A percentile compares a stretch with the other conserved stretches of the same genome.
Conservation (phyloP, 176 grass and related monocot species). For the Bromus sterilis region DNA sequence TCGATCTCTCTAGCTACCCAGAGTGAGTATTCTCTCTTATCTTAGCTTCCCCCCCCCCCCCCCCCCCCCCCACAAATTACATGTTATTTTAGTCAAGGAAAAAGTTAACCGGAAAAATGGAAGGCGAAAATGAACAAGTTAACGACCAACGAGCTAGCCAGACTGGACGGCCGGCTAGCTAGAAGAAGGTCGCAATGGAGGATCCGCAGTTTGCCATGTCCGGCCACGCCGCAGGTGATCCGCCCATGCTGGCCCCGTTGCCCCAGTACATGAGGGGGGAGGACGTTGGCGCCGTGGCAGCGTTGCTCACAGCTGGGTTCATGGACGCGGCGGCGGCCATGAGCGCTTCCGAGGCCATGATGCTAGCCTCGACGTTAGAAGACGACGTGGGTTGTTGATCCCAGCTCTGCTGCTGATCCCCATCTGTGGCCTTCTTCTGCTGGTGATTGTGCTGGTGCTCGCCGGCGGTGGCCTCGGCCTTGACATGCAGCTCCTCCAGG, state of each 20-base stretch:
- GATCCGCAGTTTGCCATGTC: slow-evolving; percentile 65
- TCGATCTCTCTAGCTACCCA: slow-evolving; percentile 7
- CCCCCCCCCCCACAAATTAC: slow-evolving; percentile 29
- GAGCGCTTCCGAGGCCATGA: slow-evolving; percentile 52
- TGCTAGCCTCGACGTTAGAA: slow-evolving; percentile 36
- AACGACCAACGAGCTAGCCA: slow-evolving; percentile 10
- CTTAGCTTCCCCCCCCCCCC: slow-evolving; percentile 5
- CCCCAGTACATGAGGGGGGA: slow-evolving; percentile 47
- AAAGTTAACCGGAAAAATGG: slow-evolving; percentile 35
- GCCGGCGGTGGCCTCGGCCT: slow-evolving; percentile 26
- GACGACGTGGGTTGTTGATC: slow-evolving; percentile 39
- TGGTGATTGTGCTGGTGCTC: slow-evolving; percentile 23
- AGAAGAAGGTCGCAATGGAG: slow-evolving; percentile 81
- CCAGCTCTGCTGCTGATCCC: slow-evolving; percentile 28
- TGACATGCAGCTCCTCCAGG: slow-evolving; percentile 55
- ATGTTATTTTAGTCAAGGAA: slow-evolving; percentile 54
- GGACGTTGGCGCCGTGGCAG: neutral
- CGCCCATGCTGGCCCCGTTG: slow-evolving; percentile 33
- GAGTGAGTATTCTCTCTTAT: slow-evolving; percentile 25
- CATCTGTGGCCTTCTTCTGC: neutral
- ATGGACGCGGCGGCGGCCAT: slow-evolving; percentile 51
- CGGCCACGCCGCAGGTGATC: slow-evolving; percentile 30
- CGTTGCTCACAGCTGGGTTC: slow-evolving; percentile 17
- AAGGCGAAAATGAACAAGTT: slow-evolving; percentile 29
- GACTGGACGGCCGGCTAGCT: neutral